phyloP scores from a whole-genome alignment of 225 moss, liverwort and hornwort genomes.

The Pleurozium schreberi region DNA sequence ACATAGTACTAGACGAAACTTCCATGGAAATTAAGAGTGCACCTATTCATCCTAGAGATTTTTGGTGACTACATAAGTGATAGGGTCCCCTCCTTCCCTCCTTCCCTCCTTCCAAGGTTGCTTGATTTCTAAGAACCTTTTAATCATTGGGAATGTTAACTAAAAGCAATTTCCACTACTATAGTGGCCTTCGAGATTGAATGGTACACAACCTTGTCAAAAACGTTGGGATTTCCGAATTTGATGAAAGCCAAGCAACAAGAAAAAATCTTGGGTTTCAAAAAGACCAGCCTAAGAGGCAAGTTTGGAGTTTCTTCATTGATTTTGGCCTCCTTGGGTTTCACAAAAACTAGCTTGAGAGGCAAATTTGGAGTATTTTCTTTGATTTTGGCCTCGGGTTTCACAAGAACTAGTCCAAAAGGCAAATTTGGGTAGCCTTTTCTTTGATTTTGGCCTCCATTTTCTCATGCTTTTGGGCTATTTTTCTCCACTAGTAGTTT shows the following conservation, averaged over 20 bases:
- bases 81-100: accelerated
- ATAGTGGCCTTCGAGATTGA: background rate
- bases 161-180: background rate
- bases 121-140: background rate
- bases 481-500: background rate
- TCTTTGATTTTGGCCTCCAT: background rate
- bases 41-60: too few relatives aligned
- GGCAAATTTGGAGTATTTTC: background rate
- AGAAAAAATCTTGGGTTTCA: background rate
- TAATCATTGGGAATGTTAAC: background rate
- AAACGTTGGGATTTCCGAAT: background rate
- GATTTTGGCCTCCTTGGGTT: too few relatives aligned
- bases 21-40: background rate
- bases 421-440: background rate
- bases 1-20: background rate
- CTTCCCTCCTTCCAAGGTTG: too few relatives aligned
- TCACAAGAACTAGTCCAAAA: too few relatives aligned
- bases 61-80: background rate
- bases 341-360: too few relatives aligned
- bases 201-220: background rate
- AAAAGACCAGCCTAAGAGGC: background rate
- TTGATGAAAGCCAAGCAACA: background rate
- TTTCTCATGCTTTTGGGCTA: background rate
- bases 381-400: too few relatives aligned
- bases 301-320: background rate